Evolutionary conservation across 306 rosid species (phyloP).

Genomic region (Neltuma alba): DNA sequence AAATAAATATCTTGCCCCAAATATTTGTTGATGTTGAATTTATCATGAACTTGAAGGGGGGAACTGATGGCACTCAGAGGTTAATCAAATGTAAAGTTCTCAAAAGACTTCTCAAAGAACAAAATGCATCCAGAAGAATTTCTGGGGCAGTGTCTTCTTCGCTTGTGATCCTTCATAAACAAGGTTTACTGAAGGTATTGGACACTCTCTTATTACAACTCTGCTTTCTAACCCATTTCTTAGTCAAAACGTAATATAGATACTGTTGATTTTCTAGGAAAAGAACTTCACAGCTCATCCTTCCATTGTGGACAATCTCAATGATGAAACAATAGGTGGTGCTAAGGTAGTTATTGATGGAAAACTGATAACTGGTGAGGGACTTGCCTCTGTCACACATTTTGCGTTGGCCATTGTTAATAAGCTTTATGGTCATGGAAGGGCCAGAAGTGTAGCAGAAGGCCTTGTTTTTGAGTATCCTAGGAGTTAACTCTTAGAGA

Average conservation of each 20-base stretch:
- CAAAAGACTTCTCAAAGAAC: constrained; percentile 81
- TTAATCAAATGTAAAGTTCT: constrained; percentile 73
- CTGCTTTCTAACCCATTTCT: constrained; percentile 28
- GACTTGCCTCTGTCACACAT: constrained; percentile 69
- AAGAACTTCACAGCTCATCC: constrained; percentile 69
- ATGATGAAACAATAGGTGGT: constrained; percentile 49
- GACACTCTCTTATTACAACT: constrained; percentile 16
- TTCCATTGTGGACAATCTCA: constrained; percentile 41
- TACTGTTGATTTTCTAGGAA: constrained; percentile 52
- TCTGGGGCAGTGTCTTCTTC: constrained; percentile 85
- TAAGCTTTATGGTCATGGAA: constrained; percentile 79
- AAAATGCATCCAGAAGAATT: constrained; percentile 67
- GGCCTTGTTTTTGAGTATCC: constrained; percentile 88
- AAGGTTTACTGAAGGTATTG: constrained; percentile 85
- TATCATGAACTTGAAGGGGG: constrained; percentile 62
- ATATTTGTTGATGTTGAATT: constrained; percentile 28
- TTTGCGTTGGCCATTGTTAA: constrained; percentile 80
- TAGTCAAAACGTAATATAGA: not conserved
- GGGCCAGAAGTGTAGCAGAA: constrained; percentile 96
- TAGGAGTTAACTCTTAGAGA: constrained; percentile 44
- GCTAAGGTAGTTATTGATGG: constrained; percentile 87
- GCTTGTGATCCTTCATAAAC: constrained; percentile 61
- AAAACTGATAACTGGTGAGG: constrained; percentile 79
- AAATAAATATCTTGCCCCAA: not conserved
- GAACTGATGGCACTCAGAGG: constrained; percentile 60